phyloP scores from a whole-genome alignment of 139 green algal genomes.

The Yamagishiella unicocca region DNA sequence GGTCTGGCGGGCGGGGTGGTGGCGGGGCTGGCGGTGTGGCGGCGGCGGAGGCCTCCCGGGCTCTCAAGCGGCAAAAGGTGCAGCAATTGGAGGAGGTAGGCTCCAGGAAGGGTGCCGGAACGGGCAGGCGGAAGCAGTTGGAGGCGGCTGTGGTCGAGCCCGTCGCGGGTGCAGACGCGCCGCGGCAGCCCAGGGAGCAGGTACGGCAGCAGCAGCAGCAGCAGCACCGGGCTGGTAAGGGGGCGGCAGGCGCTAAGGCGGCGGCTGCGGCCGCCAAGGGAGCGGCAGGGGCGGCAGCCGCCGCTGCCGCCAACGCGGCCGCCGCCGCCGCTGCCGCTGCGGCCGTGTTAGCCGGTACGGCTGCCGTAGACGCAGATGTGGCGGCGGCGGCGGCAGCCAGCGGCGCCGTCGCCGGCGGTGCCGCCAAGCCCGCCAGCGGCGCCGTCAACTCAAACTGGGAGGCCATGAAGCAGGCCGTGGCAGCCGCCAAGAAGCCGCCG shows the following conservation, averaged over 20 bases:
- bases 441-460: conserved; percentile 35
- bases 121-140: no score
- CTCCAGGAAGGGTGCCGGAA: neutral
- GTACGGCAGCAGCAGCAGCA: neutral
- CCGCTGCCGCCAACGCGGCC: neutral
- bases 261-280: neutral
- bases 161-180: no score
- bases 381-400: neutral
- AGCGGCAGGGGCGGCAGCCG: neutral
- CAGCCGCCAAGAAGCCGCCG: neutral
- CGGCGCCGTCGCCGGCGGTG: neutral
- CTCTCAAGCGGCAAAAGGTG: neutral
- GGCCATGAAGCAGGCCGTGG: neutral
- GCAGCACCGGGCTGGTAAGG: no score
- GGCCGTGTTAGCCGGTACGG: neutral
- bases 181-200: neutral
- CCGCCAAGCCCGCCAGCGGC: neutral
- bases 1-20: no score
- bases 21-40: neutral
- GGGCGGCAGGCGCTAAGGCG: neutral
- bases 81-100: neutral
- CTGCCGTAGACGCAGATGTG: no score
- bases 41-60: neutral
- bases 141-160: no score
- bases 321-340: neutral